Percentiles rank a stretch among this genome's conserved stretches.
Evolutionary conservation across 805 yeast genomes (phyloP).

Genomic region (Suhomyces sp.): DNA sequence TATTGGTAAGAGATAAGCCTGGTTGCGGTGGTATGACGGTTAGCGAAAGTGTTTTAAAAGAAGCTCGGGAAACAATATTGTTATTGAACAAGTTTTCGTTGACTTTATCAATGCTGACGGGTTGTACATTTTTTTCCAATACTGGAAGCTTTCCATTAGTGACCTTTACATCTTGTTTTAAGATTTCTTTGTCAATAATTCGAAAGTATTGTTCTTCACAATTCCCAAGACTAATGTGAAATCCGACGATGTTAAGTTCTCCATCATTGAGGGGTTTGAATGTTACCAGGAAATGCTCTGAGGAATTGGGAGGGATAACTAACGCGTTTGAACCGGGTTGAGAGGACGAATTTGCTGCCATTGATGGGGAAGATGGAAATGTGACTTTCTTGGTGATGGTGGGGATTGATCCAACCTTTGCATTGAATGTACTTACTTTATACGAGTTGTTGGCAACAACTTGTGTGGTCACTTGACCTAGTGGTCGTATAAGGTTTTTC

Average conservation of each 20-base stretch:
- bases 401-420: slow-evolving; percentile 4
- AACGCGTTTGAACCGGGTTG: slow-evolving; percentile 9
- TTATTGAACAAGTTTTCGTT: slow-evolving; percentile 26
- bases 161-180: slow-evolving; percentile 10
- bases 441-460: not conserved
- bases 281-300: slow-evolving; percentile 41
- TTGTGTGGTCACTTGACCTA: slow-evolving; percentile 1
- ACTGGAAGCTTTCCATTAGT: slow-evolving; percentile 2
- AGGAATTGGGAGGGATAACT: slow-evolving; percentile 27
- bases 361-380: slow-evolving; percentile 1
- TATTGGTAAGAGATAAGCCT: slow-evolving; percentile 48
- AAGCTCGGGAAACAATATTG: slow-evolving; percentile 16
- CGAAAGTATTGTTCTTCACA: slow-evolving; percentile 49
- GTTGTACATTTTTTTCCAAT: slow-evolving; percentile 3
- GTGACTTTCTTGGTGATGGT: not conserved
- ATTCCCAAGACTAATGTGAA: slow-evolving; percentile 49
- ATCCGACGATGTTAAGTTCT: slow-evolving; percentile 47
- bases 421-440: not conserved
- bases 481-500: slow-evolving; percentile 8
- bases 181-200: slow-evolving; percentile 33
- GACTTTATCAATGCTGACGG: slow-evolving; percentile 13
- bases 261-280: slow-evolving; percentile 54
- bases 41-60: slow-evolving; percentile 21
- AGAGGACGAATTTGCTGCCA: not conserved
- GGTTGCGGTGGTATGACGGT: slow-evolving; percentile 58